Evolutionary conservation across 352 stramenopile species (phyloP).

Genomic region (Phytophthora niederhauseri): DNA sequence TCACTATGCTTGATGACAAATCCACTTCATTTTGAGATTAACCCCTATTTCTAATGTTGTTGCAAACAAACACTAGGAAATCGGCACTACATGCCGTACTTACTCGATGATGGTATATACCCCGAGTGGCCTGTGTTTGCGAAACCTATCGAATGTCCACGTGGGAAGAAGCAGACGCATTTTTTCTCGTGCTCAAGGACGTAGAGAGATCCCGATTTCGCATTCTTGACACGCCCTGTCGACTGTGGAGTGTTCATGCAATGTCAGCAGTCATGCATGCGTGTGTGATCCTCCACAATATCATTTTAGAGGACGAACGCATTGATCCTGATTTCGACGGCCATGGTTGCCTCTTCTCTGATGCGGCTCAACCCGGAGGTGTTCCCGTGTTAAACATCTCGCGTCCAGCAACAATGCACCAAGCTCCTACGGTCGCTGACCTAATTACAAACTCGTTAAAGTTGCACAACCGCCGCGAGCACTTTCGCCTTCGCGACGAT

Average conservation of each 20-base stretch:
- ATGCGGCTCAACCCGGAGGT: too few species aligned
- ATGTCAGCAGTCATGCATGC: conserved; percentile 20
- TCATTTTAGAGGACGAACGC: conserved; percentile 20
- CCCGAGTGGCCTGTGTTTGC: too few species aligned
- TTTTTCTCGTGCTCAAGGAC: conserved; percentile 2
- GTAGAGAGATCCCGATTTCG: conserved; percentile 14
- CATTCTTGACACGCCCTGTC: conserved; percentile 18
- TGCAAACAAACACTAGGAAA: not conserved
- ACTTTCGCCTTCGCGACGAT: too few species aligned
- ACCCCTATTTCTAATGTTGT: not conserved
- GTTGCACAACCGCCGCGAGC: too few species aligned
- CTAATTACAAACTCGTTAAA: too few species aligned
- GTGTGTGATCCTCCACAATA: conserved; percentile 22
- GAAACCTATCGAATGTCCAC: too few species aligned
- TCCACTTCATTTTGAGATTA: not conserved
- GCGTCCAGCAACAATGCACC: not conserved
- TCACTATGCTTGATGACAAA: not conserved
- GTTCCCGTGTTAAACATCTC: too few species aligned
- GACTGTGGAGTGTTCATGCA: conserved; percentile 14
- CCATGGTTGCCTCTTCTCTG: not conserved
- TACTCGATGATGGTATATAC: conserved; percentile 15
- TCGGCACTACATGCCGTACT: conserved; percentile 4
- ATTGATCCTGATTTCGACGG: not conserved
- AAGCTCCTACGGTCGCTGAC: too few species aligned
- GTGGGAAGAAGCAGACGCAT: too few species aligned